Evolutionary conservation across 352 stramenopile genomes (phyloP).

Genomic region (Pythium angustatum): DNA sequence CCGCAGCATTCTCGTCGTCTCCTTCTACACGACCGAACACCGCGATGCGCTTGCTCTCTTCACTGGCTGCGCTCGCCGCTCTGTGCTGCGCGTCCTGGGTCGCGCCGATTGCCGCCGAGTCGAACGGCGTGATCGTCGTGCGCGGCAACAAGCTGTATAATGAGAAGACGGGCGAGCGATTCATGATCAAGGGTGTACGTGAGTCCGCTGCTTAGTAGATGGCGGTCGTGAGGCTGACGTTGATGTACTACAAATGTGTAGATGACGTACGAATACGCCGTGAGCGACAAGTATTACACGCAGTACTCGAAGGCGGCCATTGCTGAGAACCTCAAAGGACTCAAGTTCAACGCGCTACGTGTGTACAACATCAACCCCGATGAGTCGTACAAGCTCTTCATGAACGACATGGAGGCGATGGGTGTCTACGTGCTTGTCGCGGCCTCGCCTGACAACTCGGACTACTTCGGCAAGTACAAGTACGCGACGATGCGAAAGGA

Average conservation of each 20-base stretch:
- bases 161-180: conserved; percentile 71
- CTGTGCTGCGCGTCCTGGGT: conserved; percentile 11
- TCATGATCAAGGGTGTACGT: conserved; percentile 84
- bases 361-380: conserved; percentile 88
- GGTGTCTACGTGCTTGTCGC: conserved; percentile 82
- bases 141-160: conserved; percentile 89
- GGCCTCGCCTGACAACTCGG: conserved; percentile 75
- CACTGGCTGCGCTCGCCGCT: conserved; percentile 12
- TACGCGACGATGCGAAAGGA: conserved; percentile 50
- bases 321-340: conserved; percentile 53
- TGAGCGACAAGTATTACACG: conserved; percentile 84
- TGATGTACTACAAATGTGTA: conserved; percentile 20
- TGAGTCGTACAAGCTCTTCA: conserved; percentile 81
- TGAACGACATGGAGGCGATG: conserved; percentile 75
- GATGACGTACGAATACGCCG: conserved; percentile 87
- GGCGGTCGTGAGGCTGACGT: not conserved
- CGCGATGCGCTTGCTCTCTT: conserved; percentile 17
- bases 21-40: too few species aligned
- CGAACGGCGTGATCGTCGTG: conserved; percentile 51
- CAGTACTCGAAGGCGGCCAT: conserved; percentile 80
- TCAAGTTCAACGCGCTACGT: conserved; percentile 83
- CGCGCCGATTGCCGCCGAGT: conserved; percentile 5
- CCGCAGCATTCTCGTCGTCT: too few species aligned
- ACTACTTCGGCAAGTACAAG: conserved; percentile 85
- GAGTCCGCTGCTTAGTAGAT: not conserved